phyloP scores from a whole-genome alignment of 345 rosid species.

The Orychophragmus violaceus region DNA sequence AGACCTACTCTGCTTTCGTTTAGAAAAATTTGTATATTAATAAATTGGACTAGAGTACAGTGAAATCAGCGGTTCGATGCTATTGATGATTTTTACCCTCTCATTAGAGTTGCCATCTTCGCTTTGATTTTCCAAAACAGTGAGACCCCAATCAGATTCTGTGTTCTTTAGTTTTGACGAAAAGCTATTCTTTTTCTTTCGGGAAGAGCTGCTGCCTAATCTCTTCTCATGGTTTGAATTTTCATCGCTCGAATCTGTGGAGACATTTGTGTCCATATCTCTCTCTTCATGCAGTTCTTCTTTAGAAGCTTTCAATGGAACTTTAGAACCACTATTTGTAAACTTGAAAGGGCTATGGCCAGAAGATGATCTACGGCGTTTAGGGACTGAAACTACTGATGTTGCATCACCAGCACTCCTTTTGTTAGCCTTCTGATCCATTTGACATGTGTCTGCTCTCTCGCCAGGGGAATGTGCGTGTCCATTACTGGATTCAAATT shows the following conservation, averaged over 20 bases:
- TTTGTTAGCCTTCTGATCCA: constrained; percentile 49
- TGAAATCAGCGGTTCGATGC: neutral
- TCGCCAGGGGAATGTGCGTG: constrained; percentile 43
- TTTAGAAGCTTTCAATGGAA: constrained; percentile 31
- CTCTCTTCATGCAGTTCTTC: constrained; percentile 32
- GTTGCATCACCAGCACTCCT: constrained; percentile 47
- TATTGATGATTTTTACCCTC: constrained; percentile 42
- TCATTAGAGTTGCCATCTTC: constrained; percentile 43
- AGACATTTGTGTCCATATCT: constrained; percentile 27
- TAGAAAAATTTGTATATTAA: neutral
- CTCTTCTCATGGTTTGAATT: constrained; percentile 19
- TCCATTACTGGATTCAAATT: constrained; percentile 80
- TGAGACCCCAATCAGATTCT: constrained; percentile 37
- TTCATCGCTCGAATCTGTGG: constrained; percentile 36
- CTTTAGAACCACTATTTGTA: constrained; percentile 35
- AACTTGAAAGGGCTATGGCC: constrained; percentile 52
- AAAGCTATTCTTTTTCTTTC: constrained; percentile 35
- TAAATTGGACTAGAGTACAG: neutral
- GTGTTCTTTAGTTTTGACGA: constrained; percentile 38
- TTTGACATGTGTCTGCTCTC: constrained; percentile 36
- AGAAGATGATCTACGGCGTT: constrained; percentile 59
- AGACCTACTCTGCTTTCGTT: constrained; percentile 40
- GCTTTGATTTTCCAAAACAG: constrained; percentile 40
- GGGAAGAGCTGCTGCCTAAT: constrained; percentile 37
- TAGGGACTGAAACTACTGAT: constrained; percentile 63